These are phyloP conservation scores for Canavalia ensiformis DNA, from an alignment of 306 rosid species.

Conservation along the genomic window DNA sequence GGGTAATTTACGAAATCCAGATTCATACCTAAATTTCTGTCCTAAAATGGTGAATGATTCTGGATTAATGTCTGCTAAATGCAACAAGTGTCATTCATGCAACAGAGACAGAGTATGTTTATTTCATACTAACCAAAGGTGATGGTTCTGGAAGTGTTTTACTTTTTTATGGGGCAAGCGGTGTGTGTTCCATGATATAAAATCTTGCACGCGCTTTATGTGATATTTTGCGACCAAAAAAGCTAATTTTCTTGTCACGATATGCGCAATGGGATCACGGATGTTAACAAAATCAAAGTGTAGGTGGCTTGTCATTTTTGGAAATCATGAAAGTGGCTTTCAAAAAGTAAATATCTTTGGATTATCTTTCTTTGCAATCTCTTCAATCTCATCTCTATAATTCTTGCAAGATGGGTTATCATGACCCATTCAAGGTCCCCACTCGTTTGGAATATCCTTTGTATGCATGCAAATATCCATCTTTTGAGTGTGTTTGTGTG, in stretches of 20 bases:
- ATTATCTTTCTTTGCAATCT: neutral
- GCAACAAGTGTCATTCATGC: constrained; percentile 49
- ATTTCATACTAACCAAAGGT: neutral
- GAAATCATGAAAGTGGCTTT: constrained; percentile 14
- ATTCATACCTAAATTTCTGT: neutral
- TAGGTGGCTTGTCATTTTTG: neutral
- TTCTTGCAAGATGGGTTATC: neutral
- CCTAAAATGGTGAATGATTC: neutral
- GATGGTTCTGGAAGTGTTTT: neutral
- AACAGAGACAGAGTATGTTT: neutral
- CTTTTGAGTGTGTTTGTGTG: neutral
- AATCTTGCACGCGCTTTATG: neutral
- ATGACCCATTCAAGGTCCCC: neutral
- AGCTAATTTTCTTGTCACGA: constrained; percentile 30
- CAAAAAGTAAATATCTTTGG: neutral
- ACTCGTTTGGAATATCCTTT: constrained; percentile 20
- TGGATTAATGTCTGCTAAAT: neutral
- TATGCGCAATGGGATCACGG: constrained; percentile 28
- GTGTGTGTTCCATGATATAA: neutral
- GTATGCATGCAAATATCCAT: neutral
- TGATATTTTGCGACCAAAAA: constrained; percentile 26
- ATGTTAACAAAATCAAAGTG: neutral
- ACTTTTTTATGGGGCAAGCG: neutral
- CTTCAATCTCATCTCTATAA: neutral
- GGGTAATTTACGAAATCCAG: too few relatives aligned